phyloP scores from a whole-genome alignment of 75 land plant genomes.

The Azolla pinnata region DNA sequence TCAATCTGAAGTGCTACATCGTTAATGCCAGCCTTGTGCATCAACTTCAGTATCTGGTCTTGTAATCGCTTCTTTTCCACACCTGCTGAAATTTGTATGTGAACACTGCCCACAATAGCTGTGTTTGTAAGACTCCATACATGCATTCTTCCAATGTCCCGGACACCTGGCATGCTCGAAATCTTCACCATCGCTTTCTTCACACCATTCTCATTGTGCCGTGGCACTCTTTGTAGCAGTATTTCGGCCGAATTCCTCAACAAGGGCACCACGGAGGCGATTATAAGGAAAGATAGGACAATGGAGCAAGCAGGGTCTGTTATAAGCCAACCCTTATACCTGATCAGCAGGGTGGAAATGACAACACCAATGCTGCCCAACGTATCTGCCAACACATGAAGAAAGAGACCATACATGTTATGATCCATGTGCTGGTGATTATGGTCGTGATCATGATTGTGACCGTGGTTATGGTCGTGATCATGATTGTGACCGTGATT shows the following conservation, averaged over 20 bases:
- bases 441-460: constrained; percentile 20
- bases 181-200: constrained; percentile 41
- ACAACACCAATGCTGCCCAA: constrained; percentile 98
- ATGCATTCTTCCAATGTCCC: constrained; percentile 51
- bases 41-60: constrained; percentile 25
- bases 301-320: constrained; percentile 94
- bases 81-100: constrained; percentile 50
- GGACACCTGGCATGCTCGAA: constrained; percentile 44
- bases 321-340: constrained; percentile 86
- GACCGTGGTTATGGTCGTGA: constrained; percentile 19
- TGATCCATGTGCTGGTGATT: constrained; percentile 69
- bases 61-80: constrained; percentile 37
- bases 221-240: constrained; percentile 79
- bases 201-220: constrained; percentile 46
- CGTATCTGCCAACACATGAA: constrained; percentile 90
- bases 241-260: constrained; percentile 78
- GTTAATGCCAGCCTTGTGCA: constrained; percentile 56
- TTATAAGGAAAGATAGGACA: constrained; percentile 73
- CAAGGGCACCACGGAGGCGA: constrained; percentile 75
- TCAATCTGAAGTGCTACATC: constrained; percentile 85
- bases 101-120: constrained; percentile 65
- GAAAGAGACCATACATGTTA: constrained; percentile 92
- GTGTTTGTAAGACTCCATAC: constrained; percentile 82
- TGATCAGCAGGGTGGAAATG: constrained; percentile 76
- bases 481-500: constrained; percentile 8